phyloP scores from a whole-genome alignment of 1,139 yeast species.

The Magnusiomyces starmeri region DNA sequence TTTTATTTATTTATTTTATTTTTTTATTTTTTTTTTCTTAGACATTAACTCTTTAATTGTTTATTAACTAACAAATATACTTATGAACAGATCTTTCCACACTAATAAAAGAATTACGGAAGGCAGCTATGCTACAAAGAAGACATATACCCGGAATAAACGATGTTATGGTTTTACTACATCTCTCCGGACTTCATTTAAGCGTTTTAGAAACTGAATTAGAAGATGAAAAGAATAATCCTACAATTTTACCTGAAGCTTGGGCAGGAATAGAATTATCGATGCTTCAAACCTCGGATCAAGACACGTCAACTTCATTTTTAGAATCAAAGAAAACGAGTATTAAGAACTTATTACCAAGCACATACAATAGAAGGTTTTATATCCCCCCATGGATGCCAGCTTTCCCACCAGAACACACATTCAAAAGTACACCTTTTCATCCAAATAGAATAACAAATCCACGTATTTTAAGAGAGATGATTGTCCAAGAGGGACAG shows the following conservation, averaged over 20 bases:
- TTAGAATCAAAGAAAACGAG: constrained; percentile 26
- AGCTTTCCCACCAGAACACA: constrained; percentile 85
- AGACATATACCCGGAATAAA: constrained; percentile 50
- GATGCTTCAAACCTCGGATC: constrained; percentile 24
- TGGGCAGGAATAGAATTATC: constrained; percentile 41
- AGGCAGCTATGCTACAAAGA: constrained; percentile 60
- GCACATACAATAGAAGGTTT: constrained; percentile 42
- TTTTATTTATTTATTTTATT: no score
- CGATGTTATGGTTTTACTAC: constrained; percentile 49
- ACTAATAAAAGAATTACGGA: constrained; percentile 43
- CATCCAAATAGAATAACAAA: constrained; percentile 60
- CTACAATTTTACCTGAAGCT: constrained; percentile 11
- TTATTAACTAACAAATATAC: no score
- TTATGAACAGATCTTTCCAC: constrained; percentile 40
- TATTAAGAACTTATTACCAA: constrained; percentile 33
- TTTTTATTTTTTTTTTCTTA: neutral
- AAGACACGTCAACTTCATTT: constrained; percentile 24
- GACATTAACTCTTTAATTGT: neutral
- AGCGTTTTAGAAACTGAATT: constrained; percentile 13
- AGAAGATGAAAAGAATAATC: constrained; percentile 9
- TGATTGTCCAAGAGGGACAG: constrained; percentile 71
- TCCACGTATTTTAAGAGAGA: constrained; percentile 61
- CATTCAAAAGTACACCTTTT: constrained; percentile 70
- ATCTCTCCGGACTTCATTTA: constrained; percentile 41
- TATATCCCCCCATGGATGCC: constrained; percentile 76